phyloP scores from a whole-genome alignment of 192 early-diverging fungal species.

The Coemansia asiatica region DNA sequence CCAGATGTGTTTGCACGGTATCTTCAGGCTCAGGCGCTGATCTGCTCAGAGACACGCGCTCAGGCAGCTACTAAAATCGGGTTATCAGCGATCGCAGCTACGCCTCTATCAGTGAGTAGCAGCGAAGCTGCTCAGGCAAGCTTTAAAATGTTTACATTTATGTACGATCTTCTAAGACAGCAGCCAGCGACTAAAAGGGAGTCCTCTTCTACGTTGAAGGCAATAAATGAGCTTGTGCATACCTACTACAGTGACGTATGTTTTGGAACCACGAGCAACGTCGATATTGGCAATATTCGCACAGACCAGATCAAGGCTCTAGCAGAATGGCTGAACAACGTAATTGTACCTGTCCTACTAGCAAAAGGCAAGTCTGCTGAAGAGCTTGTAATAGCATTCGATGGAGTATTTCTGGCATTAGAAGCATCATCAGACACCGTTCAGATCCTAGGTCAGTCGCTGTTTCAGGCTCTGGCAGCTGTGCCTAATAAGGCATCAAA shows the following conservation, averaged over 20 bases:
- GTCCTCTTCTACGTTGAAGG: slow-evolving; percentile 15
- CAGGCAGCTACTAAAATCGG: slow-evolving; percentile 31
- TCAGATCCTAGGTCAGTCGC: slow-evolving; percentile 14
- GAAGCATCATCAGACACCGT: slow-evolving; percentile 34
- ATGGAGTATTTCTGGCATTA: slow-evolving; percentile 26
- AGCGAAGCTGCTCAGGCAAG: slow-evolving; percentile 23
- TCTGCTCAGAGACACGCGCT: slow-evolving; percentile 36
- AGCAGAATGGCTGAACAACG: slow-evolving; percentile 20
- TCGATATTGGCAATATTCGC: slow-evolving; percentile 19
- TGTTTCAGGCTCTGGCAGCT: slow-evolving; percentile 21
- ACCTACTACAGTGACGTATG: slow-evolving; percentile 35
- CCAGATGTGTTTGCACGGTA: slow-evolving; percentile 32
- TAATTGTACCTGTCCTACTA: slow-evolving; percentile 27
- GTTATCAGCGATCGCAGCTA: slow-evolving; percentile 30
- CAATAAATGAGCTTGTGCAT: slow-evolving; percentile 24
- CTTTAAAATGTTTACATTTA: slow-evolving; percentile 32
- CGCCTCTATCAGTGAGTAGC: slow-evolving; percentile 17
- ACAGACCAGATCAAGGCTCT: slow-evolving; percentile 19
- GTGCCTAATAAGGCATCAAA: slow-evolving; percentile 8
- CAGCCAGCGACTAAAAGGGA: slow-evolving; percentile 10
- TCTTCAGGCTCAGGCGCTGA: slow-evolving; percentile 32
- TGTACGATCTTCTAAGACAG: slow-evolving; percentile 20
- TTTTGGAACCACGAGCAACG: slow-evolving; percentile 34
- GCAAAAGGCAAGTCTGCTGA: slow-evolving; percentile 1
- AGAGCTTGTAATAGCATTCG: slow-evolving; percentile 15